phyloP scores from a whole-genome alignment of 352 stramenopile species.

The Thraustotheca clavata region DNA sequence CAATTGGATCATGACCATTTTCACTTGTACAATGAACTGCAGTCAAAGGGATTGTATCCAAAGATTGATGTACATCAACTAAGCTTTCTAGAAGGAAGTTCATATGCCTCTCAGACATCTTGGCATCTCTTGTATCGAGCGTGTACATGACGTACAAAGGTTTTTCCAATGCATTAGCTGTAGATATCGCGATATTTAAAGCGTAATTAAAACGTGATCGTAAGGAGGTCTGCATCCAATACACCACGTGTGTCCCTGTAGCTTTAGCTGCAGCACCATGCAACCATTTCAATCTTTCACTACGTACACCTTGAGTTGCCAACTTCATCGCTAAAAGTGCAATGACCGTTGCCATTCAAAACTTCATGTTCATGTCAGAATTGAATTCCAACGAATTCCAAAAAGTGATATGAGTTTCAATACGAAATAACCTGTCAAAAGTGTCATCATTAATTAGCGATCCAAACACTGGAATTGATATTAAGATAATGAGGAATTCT shows the following conservation, averaged over 20 bases:
- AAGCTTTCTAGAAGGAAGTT: conserved; percentile 69
- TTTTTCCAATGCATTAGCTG: conserved; percentile 48
- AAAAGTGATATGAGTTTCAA: too few species aligned
- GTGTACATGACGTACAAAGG: conserved; percentile 67
- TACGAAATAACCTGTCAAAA: too few species aligned
- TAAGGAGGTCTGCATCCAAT: conserved; percentile 85
- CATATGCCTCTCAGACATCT: conserved; percentile 61
- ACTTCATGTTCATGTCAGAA: too few species aligned
- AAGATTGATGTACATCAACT: conserved; percentile 30
- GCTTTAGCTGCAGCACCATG: background rate
- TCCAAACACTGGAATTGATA: too few species aligned
- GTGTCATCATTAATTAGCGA: too few species aligned
- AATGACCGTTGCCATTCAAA: too few species aligned
- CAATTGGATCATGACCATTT: background rate
- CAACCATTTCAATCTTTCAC: conserved; percentile 11
- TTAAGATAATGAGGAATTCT: too few species aligned
- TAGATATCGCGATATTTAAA: conserved; percentile 64
- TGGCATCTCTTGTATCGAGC: conserved; percentile 6
- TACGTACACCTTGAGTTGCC: background rate
- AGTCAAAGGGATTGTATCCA: conserved; percentile 53
- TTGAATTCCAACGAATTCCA: too few species aligned
- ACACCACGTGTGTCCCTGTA: conserved; percentile 42
- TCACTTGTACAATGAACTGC: conserved; percentile 44
- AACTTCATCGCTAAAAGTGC: background rate
- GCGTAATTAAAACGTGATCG: conserved; percentile 76